A percentile compares a stretch with the other conserved stretches of the same genome.
Conservation (phyloP, 805 yeast genomes). For the Ogataea degrootiae region DNA sequence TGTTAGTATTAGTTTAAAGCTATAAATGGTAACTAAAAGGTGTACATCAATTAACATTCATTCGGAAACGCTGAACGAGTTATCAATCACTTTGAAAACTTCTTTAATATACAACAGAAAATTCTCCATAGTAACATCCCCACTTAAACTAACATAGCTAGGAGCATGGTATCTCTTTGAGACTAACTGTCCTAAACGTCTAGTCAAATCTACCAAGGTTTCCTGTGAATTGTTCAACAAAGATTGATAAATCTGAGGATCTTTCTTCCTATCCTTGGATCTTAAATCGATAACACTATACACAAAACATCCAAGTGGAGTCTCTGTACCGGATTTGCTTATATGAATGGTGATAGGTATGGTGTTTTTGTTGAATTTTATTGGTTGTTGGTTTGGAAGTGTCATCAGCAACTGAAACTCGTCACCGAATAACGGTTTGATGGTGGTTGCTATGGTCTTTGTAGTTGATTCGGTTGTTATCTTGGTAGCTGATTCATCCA, state of each 20-base stretch:
- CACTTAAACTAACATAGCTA: constrained; percentile 42
- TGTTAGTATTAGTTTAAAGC: too few species aligned
- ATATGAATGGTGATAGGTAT: constrained; percentile 35
- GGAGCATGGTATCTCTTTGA: constrained; percentile 38
- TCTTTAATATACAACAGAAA: constrained; percentile 26
- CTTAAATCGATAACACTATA: constrained; percentile 37
- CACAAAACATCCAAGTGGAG: constrained; percentile 38
- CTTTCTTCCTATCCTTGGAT: constrained; percentile 1
- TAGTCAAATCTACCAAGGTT: constrained; percentile 37
- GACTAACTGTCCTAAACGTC: constrained; percentile 37
- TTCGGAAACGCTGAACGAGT: constrained; percentile 4
- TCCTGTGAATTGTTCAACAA: constrained; percentile 39
- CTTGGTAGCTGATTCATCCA: constrained; percentile 1
- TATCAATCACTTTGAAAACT: constrained; percentile 28
- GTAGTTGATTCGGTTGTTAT: constrained; percentile 4
- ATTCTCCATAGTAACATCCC: constrained; percentile 33
- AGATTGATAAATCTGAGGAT: constrained; percentile 35
- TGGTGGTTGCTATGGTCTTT: constrained; percentile 14
- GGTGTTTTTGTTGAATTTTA: constrained; percentile 8
- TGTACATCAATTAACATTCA: too few species aligned
- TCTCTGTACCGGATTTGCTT: constrained; percentile 28
- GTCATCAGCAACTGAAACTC: constrained; percentile 22
- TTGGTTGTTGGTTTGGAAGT: constrained; percentile 17
- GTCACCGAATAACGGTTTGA: constrained; percentile 23
- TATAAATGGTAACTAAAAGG: too few species aligned